Percentiles rank a stretch among this genome's conserved stretches.
Conservation (phyloP, 1,139 yeast genomes). For the Sugiyamaella novakii region DNA sequence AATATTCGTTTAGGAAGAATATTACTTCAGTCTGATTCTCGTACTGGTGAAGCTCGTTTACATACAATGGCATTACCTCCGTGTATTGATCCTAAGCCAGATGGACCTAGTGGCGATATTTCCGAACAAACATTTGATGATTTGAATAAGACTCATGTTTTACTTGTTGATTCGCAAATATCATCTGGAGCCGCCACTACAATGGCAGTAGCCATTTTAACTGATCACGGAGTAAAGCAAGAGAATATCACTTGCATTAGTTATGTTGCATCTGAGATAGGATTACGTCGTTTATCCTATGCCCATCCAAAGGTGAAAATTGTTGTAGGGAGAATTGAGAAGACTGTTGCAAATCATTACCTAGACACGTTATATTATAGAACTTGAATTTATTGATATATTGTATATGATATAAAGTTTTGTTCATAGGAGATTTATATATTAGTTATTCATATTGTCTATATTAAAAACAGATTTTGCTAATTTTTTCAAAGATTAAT, state of each 20-base stretch:
- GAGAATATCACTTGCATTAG: slow-evolving; percentile 68
- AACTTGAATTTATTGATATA: slow-evolving; percentile 45
- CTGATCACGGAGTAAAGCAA: slow-evolving; percentile 75
- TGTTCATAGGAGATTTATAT: neutral
- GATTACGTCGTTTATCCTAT: slow-evolving; percentile 69
- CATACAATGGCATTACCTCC: slow-evolving; percentile 70
- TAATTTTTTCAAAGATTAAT: too few relatives aligned
- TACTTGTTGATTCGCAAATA: slow-evolving; percentile 83
- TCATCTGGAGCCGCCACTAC: slow-evolving; percentile 92
- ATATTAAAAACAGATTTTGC: too few relatives aligned
- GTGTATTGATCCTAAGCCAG: slow-evolving; percentile 33
- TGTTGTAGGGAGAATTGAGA: slow-evolving; percentile 65
- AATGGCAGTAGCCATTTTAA: slow-evolving; percentile 87
- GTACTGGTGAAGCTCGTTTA: slow-evolving; percentile 90
- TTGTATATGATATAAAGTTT: neutral
- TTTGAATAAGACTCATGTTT: slow-evolving; percentile 48
- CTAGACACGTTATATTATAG: slow-evolving; percentile 83
- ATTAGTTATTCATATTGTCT: too few relatives aligned
- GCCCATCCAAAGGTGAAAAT: slow-evolving; percentile 73
- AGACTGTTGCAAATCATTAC: slow-evolving; percentile 52
- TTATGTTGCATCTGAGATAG: slow-evolving; percentile 78
- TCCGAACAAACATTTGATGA: slow-evolving; percentile 24
- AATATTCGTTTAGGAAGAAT: slow-evolving; percentile 79
- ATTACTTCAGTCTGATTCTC: slow-evolving; percentile 81
- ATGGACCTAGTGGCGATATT: slow-evolving; percentile 26